Conservation (phyloP, 768 basidiomycete species). For the Calocybe gangraenosa region DNA sequence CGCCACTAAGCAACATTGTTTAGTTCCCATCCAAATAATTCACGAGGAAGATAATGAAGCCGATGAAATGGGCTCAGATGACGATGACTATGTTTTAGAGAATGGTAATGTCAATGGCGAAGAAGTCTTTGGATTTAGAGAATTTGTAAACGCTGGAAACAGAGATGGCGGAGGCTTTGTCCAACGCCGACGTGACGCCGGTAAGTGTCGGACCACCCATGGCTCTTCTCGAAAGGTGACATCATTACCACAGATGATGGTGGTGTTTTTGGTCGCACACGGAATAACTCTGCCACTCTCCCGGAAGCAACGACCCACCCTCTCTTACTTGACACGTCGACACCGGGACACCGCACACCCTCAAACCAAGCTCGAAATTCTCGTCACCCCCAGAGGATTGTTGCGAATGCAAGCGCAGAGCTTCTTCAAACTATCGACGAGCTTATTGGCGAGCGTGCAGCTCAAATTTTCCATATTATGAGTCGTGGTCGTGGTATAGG, state of each 20-base stretch:
- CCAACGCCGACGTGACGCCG: constrained; percentile 51
- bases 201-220: constrained; percentile 27
- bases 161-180: constrained; percentile 44
- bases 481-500: constrained; percentile 51
- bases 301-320: constrained; percentile 79
- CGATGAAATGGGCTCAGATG: constrained; percentile 60
- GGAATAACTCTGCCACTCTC: constrained; percentile 46
- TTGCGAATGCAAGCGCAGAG: constrained; percentile 47
- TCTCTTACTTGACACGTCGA: constrained; percentile 64
- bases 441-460: constrained; percentile 75
- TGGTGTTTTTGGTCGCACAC: constrained; percentile 60
- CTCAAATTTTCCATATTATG: constrained; percentile 81
- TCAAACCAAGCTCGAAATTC: constrained; percentile 41
- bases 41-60: constrained; percentile 61
- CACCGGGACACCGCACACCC: constrained; percentile 38
- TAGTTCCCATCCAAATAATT: constrained; percentile 52
- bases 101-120: constrained; percentile 36
- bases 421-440: constrained; percentile 77
- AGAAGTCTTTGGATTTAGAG: constrained; percentile 51
- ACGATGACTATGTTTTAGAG: constrained; percentile 52
- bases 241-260: constrained; percentile 41
- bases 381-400: constrained; percentile 55
- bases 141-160: constrained; percentile 38
- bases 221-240: constrained; percentile 9
- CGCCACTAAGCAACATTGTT: constrained; percentile 2